These are phyloP conservation scores for Cutaneotrichosporon mucoides DNA, from an alignment of 1,284 basidiomycete species.

Conservation along the genomic window DNA sequence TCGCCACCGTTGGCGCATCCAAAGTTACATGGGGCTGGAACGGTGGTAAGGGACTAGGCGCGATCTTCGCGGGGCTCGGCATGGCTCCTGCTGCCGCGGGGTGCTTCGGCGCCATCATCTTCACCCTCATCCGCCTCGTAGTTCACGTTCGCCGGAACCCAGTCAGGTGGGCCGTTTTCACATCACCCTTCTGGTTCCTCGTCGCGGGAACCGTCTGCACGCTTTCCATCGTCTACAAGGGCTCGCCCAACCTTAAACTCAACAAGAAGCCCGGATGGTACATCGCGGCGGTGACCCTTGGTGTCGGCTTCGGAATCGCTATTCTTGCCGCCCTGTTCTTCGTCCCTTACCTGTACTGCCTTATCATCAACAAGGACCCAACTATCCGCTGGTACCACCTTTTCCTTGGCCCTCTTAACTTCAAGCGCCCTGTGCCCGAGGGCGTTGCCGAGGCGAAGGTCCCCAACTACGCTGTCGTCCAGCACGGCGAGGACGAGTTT, in stretches of 20 bases:
- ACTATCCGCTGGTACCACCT: constrained; percentile 48
- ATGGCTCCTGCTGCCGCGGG: constrained; percentile 47
- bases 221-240: constrained; percentile 50
- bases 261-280: constrained; percentile 40
- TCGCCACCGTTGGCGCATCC: constrained; percentile 50
- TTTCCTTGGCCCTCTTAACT: constrained; percentile 50
- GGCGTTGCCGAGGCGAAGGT: constrained; percentile 18
- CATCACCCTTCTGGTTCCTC: constrained; percentile 52
- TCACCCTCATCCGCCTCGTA: constrained; percentile 48
- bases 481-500: constrained; percentile 26
- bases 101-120: constrained; percentile 49
- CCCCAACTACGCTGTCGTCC: constrained; percentile 35
- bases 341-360: constrained; percentile 51
- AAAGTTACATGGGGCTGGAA: constrained; percentile 55
- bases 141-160: constrained; percentile 49
- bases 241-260: constrained; percentile 50
- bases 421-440: constrained; percentile 37
- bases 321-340: constrained; percentile 50
- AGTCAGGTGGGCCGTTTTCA: constrained; percentile 46
- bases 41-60: constrained; percentile 51
- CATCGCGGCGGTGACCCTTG: constrained; percentile 46
- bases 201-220: constrained; percentile 43
- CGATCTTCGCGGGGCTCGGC: constrained; percentile 50
- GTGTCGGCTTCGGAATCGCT: constrained; percentile 46
- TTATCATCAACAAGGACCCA: constrained; percentile 51